Evolutionary conservation across 192 early-diverging fungal genomes (phyloP), one percentile per base, ranked within the genome.

Genomic region (Coemansia sp.): DNA sequence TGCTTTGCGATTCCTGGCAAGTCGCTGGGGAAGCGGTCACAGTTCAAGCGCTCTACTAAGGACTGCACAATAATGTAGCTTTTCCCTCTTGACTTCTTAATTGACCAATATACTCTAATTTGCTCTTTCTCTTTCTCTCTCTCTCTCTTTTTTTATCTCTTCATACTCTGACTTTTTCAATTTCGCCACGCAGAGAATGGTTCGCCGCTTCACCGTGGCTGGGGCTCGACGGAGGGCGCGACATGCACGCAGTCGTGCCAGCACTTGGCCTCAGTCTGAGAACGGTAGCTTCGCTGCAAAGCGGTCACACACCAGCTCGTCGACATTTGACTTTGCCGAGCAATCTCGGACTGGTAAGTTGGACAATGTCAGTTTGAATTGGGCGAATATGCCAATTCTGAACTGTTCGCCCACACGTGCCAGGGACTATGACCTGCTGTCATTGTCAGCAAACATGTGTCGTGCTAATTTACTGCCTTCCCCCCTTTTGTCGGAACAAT

Each of bases 11-110:
- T 75, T 16, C 15, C 54, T 0, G 73, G 68, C n/a, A 75, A 69
- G 65, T 24, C 68, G 10, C 34, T 20, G 2, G 65, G 49, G n/a
- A 68, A 65, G 54, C 70, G 59, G 16, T 24, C 72, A 16, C 68
- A 63, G 16, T 36, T 68, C 38, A 68, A 65, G 43, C 76, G 73
- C 62, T 47, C 74, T n/a, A 43, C 73, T 22, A 73, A 73, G 65
- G 81, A 84, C 60, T 84, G 81, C 54, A 66, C 78, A 3, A 60
- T 84, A n/a, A 84, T 84, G 81, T 83, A 76, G 68, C 40, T 3
- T 11, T 70, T 49, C 33, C 47, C 12, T 52, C 51, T 41, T 55
- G 49, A 20, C 7, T 38, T 55, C 66, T 31, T 42, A 29, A 38
- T 49, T 24, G 65, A 27, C 36, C 36, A 38, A 38, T 38, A 38